phyloP scores from a whole-genome alignment of 177 flowering plant species.

The Vitis hybrid region DNA sequence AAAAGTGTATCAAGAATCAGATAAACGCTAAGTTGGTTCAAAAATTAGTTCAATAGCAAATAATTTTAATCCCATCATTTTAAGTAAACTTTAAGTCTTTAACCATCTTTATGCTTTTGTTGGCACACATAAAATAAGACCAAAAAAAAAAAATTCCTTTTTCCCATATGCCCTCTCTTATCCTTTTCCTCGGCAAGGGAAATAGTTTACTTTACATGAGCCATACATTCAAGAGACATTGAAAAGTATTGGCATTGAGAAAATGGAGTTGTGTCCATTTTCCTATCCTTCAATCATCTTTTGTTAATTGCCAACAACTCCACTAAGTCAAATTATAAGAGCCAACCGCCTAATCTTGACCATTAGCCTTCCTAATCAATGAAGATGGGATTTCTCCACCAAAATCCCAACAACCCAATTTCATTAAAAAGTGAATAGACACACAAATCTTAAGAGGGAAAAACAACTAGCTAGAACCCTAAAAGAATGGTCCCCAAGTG shows the following conservation, averaged over 20 bases:
- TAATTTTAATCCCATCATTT: too few relatives aligned
- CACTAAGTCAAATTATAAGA: not conserved
- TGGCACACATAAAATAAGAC: too few relatives aligned
- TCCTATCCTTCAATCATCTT: not conserved
- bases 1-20: too few relatives aligned
- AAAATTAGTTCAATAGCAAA: too few relatives aligned
- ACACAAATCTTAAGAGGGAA: not conserved
- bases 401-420: not conserved
- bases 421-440: not conserved
- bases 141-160: too few relatives aligned
- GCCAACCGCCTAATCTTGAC: not conserved
- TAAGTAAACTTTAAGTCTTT: too few relatives aligned
- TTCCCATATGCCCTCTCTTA: too few relatives aligned
- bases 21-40: too few relatives aligned
- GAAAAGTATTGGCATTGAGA: not conserved
- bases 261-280: not conserved
- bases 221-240: not conserved
- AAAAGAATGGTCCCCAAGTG: constrained; percentile 10
- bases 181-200: too few relatives aligned
- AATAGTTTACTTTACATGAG: not conserved
- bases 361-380: constrained; percentile 3
- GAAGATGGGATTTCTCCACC: not conserved
- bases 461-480: not conserved
- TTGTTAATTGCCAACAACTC: constrained; percentile 12
- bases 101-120: too few relatives aligned